Evolutionary conservation across 148 eudicot genomes (phyloP).

Genomic region (Simmondsia chinensis): DNA sequence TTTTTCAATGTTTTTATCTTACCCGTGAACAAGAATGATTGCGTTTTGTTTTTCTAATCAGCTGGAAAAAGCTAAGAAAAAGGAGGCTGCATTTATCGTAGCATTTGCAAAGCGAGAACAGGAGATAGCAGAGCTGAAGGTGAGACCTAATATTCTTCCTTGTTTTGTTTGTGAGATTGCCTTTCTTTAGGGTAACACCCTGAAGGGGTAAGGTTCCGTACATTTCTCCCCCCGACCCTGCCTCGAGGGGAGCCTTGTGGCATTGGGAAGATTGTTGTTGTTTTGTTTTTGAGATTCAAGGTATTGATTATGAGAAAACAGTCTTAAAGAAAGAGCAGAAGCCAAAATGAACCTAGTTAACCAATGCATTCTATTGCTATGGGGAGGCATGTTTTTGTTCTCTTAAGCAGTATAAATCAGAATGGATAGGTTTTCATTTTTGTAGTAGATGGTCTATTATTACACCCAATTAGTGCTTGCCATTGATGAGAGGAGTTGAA

Average conservation of each 20-base stretch:
- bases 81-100: constrained; percentile 97
- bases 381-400: too few species aligned
- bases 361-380: too few species aligned
- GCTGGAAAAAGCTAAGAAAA: constrained; percentile 95
- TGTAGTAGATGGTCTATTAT: neutral
- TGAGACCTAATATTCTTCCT: constrained; percentile 10
- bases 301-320: too few species aligned
- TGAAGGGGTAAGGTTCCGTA: too few species aligned
- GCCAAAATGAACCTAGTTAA: too few species aligned
- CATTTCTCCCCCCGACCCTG: too few species aligned
- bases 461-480: neutral
- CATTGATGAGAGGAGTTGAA: neutral
- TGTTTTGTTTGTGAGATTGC: constrained; percentile 1
- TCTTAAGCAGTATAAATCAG: too few species aligned
- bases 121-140: constrained; percentile 97
- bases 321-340: too few species aligned
- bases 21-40: neutral
- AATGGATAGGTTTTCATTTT: neutral
- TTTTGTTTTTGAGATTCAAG: too few species aligned
- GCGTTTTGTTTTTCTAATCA: constrained; percentile 16
- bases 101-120: constrained; percentile 96
- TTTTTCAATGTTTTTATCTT: neutral
- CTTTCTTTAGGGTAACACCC: neutral
- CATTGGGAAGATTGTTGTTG: too few species aligned
- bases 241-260: too few species aligned